phyloP scores from a whole-genome alignment of 371 early-diverging fungal species.

The Batkoa obscura region DNA sequence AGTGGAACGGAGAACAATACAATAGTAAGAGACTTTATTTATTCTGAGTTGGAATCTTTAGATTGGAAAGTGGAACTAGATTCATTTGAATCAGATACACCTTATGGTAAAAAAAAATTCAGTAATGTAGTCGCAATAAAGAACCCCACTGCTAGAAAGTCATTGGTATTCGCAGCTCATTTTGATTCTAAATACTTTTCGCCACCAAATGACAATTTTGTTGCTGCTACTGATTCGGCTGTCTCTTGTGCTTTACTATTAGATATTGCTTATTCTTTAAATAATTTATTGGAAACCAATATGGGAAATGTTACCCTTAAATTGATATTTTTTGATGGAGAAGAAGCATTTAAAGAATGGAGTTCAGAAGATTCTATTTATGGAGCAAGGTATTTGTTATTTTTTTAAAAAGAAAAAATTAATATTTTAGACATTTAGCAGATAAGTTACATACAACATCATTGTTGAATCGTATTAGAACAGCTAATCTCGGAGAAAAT shows the following conservation, averaged over 20 bases:
- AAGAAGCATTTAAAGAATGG: conserved; percentile 82
- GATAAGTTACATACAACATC: conserved; percentile 17
- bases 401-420: conserved; percentile 2
- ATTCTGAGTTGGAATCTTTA: conserved; percentile 27
- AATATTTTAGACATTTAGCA: conserved; percentile 21
- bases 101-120: conserved; percentile 50
- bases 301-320: conserved; percentile 42
- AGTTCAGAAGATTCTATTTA: conserved; percentile 65
- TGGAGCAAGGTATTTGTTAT: conserved; percentile 53
- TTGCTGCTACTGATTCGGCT: conserved; percentile 73
- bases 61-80: conserved; percentile 68
- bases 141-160: conserved; percentile 27
- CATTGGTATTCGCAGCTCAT: conserved; percentile 76
- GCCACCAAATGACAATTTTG: conserved; percentile 18
- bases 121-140: conserved; percentile 55
- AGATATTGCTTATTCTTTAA: conserved; percentile 48
- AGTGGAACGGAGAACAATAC: conserved; percentile 51
- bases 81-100: conserved; percentile 51
- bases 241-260: conserved; percentile 76
- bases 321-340: conserved; percentile 91
- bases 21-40: conserved; percentile 46
- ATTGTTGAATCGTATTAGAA: conserved; percentile 10
- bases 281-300: conserved; percentile 12
- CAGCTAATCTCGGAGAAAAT: conserved; percentile 13
- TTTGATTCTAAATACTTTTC: conserved; percentile 67